phyloP scores from a whole-genome alignment of 257 asterid genomes.

The Solanum virginianum region DNA sequence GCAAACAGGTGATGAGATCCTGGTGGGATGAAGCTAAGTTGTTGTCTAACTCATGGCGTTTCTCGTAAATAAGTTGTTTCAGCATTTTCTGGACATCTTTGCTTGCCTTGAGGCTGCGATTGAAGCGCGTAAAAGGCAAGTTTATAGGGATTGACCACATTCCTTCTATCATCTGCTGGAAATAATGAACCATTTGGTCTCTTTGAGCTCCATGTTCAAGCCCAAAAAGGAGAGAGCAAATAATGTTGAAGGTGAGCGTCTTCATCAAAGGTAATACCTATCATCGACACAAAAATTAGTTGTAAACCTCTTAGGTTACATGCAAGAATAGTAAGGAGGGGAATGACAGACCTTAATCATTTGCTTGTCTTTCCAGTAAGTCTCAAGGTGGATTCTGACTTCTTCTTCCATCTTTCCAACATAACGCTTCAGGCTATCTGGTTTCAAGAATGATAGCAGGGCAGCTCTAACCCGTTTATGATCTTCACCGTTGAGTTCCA shows the following conservation, averaged over 20 bases:
- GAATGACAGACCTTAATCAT: slow-evolving; percentile 27
- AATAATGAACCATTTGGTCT: slow-evolving; percentile 23
- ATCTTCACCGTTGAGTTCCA: slow-evolving; percentile 56
- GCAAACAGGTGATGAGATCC: slow-evolving; percentile 61
- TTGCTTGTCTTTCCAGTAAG: slow-evolving; percentile 50
- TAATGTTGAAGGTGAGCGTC: slow-evolving; percentile 61
- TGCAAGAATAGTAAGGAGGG: background rate
- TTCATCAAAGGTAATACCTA: slow-evolving; percentile 67
- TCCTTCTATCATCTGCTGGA: slow-evolving; percentile 41
- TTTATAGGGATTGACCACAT: slow-evolving; percentile 63
- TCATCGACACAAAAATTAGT: background rate
- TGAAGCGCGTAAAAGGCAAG: slow-evolving; percentile 56
- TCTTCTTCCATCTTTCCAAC: slow-evolving; percentile 51
- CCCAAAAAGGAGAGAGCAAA: slow-evolving; percentile 61
- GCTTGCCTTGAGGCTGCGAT: slow-evolving; percentile 53
- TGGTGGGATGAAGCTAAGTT: slow-evolving; percentile 36
- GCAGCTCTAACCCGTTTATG: slow-evolving; percentile 53
- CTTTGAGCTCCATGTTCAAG: slow-evolving; percentile 35
- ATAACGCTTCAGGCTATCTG: slow-evolving; percentile 52
- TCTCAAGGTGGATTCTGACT: slow-evolving; percentile 29
- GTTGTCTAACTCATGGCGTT: slow-evolving; percentile 22
- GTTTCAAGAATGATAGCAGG: slow-evolving; percentile 49
- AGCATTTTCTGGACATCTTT: slow-evolving; percentile 28
- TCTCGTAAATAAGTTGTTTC: slow-evolving; percentile 38
- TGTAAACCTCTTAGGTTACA: background rate